phyloP scores from a whole-genome alignment of 2,329 filamentous ascomycete species.

The Talaromyces rugulosus region DNA sequence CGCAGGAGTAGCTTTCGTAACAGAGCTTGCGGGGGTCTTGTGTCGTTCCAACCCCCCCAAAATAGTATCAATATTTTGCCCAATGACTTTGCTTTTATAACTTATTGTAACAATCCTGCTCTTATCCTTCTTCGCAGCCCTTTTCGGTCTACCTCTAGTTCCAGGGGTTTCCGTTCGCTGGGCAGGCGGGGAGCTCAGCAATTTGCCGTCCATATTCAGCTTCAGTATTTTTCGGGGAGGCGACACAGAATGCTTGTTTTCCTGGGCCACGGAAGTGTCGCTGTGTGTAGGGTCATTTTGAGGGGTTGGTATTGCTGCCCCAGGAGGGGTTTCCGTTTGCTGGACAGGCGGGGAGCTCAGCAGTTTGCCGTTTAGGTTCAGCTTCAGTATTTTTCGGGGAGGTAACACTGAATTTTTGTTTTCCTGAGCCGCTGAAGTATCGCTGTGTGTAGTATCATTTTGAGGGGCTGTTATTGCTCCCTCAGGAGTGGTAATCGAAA shows the following conservation, averaged over 20 bases:
- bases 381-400: constrained; percentile 46
- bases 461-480: neutral
- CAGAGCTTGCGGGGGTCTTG: constrained; percentile 16
- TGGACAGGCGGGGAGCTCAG: constrained; percentile 32
- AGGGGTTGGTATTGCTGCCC: neutral
- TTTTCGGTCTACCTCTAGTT: constrained; percentile 18
- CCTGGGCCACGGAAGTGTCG: constrained; percentile 19
- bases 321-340: constrained; percentile 8
- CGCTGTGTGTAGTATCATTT: neutral
- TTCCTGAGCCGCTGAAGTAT: constrained; percentile 20
- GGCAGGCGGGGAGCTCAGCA: constrained; percentile 34
- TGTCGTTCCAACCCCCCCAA: constrained; percentile 40
- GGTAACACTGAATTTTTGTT: constrained; percentile 34
- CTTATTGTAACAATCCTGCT: constrained; percentile 50
- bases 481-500: neutral
- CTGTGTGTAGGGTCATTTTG: neutral
- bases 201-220: constrained; percentile 40
- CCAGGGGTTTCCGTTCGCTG: constrained; percentile 11
- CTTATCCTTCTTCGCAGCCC: constrained; percentile 28
- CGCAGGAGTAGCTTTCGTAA: constrained; percentile 17
- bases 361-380: constrained; percentile 42
- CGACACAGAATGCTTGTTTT: constrained; percentile 21
- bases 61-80: constrained; percentile 61
- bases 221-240: constrained; percentile 51
- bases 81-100: constrained; percentile 57